phyloP scores from a whole-genome alignment of 495 filamentous ascomycete species.

The Usnea hakonensis region DNA sequence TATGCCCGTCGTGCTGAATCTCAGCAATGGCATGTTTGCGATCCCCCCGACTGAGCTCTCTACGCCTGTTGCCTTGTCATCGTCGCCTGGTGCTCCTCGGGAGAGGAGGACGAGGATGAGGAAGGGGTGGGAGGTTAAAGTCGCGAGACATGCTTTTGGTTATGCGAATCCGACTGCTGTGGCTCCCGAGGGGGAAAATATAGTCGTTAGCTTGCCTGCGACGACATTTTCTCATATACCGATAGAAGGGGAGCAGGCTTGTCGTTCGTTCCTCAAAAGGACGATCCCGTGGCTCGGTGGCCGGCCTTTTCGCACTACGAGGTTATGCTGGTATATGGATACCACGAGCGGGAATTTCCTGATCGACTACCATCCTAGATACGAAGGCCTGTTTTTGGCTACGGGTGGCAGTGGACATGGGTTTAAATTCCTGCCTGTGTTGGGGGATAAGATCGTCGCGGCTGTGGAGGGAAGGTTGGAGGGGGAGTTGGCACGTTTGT shows the following conservation, averaged over 20 bases:
- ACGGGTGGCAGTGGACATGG: conserved; percentile 82
- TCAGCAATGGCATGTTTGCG: conserved; percentile 73
- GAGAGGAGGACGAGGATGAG: background rate
- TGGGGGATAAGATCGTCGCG: conserved; percentile 71
- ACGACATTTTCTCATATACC: conserved; percentile 12
- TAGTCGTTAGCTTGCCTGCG: conserved; percentile 5
- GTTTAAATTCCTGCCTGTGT: conserved; percentile 82
- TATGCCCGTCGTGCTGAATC: conserved; percentile 71
- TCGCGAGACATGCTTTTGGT: conserved; percentile 75
- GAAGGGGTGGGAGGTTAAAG: conserved; percentile 59
- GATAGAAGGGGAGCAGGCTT: conserved; percentile 30
- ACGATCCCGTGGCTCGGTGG: conserved; percentile 56
- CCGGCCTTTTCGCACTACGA: conserved; percentile 58
- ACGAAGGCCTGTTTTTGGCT: conserved; percentile 63
- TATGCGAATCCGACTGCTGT: conserved; percentile 61
- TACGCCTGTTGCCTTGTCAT: too few species aligned
- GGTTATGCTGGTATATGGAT: conserved; percentile 87
- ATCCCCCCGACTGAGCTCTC: conserved; percentile 59
- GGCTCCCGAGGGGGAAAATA: conserved; percentile 27
- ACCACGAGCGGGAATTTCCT: conserved; percentile 77
- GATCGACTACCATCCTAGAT: conserved; percentile 64
- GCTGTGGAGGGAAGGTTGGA: conserved; percentile 52
- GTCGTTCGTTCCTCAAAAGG: conserved; percentile 52
- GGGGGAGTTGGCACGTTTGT: conserved; percentile 52
- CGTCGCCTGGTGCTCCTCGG: too few species aligned